Base-by-base conservation (phyloP, 1,284 basidiomycete genomes). In the Inonotus obliquus region DNA sequence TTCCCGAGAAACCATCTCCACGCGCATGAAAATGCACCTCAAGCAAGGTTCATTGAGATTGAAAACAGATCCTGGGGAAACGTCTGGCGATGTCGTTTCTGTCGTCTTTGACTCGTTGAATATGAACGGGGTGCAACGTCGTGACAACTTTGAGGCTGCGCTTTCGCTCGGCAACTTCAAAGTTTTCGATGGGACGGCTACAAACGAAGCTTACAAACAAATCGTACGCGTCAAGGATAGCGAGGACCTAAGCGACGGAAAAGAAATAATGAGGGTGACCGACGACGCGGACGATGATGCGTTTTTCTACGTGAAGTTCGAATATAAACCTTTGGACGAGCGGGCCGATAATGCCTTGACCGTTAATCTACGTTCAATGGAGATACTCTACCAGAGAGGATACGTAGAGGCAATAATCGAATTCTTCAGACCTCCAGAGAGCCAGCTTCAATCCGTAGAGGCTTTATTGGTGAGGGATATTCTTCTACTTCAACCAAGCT, bases 341-440 rank as follows among this genome's bases (percentile, higher is more conserved):
- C 86, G 94, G 49, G 96, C 98, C 38, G 96, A 99, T 73, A 97
- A 85, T 69, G 94, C 91, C 0, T 77, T 99, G 60, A 91, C 90
- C 5, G 85, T 98, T 59, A 88, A 87, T 62, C 94, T 99, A 91
- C 86, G 95, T 5, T 94, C 96, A 69, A 92, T 98, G 87, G 96
- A 99, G 75, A 93, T 99, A 67, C 92, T 99, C 61, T 99, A 99
- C 71, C 95, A 99, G 72, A 86, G 82, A 68, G 92, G 92, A 38
- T 99, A 98, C 72, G 83, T 99, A 45, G 96, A 99, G 77, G 92
- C 92, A 1, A 85, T 99, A 41, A 89, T 92, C 66, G 84, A 82
- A 64, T 99, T 99, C 78, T 91, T 99, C 77, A 93, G 89, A 72
- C 97, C 97, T 1, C 96, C 97, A 0, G 89, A 90, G 49, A 96